Evolutionary conservation across 1,284 basidiomycete genomes (phyloP).

Genomic region (Papiliotrema terrestris): DNA sequence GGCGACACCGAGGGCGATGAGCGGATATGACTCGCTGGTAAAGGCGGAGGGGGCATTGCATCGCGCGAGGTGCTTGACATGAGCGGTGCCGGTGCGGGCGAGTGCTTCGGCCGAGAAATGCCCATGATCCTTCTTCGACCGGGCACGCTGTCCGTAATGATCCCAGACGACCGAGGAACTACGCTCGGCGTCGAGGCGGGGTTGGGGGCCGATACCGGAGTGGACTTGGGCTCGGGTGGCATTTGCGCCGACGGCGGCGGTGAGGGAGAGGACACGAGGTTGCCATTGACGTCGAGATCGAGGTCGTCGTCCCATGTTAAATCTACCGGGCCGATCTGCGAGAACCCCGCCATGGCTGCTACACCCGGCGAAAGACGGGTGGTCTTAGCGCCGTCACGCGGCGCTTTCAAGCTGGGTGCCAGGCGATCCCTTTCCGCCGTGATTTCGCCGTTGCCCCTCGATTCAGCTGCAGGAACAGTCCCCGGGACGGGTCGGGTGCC

Average conservation of each 20-base stretch:
- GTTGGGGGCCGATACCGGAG: not conserved
- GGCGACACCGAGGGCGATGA: not conserved
- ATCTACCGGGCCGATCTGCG: slow-evolving; percentile 37
- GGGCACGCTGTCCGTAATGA: not conserved
- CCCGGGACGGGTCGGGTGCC: too few species aligned
- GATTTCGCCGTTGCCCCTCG: too few species aligned
- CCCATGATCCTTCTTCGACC: slow-evolving; percentile 5
- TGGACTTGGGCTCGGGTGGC: not conserved
- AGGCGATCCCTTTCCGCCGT: too few species aligned
- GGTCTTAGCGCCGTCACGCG: not conserved
- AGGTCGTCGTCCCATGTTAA: slow-evolving; percentile 25
- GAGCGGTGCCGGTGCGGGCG: not conserved
- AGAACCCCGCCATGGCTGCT: slow-evolving; percentile 41
- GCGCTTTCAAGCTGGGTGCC: not conserved
- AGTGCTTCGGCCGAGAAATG: slow-evolving; percentile 1
- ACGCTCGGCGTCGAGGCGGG: not conserved
- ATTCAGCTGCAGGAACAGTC: too few species aligned
- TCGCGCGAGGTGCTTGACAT: slow-evolving; percentile 5
- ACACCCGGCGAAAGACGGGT: slow-evolving; percentile 26
- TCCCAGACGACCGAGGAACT: not conserved
- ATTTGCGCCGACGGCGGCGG: not conserved
- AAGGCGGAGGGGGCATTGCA: slow-evolving; percentile 22
- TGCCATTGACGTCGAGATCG: too few species aligned
- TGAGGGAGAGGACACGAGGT: not conserved
- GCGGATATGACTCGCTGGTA: slow-evolving; percentile 5